phyloP scores from a whole-genome alignment of 2,329 filamentous ascomycete species.

The Penicillium sp. region DNA sequence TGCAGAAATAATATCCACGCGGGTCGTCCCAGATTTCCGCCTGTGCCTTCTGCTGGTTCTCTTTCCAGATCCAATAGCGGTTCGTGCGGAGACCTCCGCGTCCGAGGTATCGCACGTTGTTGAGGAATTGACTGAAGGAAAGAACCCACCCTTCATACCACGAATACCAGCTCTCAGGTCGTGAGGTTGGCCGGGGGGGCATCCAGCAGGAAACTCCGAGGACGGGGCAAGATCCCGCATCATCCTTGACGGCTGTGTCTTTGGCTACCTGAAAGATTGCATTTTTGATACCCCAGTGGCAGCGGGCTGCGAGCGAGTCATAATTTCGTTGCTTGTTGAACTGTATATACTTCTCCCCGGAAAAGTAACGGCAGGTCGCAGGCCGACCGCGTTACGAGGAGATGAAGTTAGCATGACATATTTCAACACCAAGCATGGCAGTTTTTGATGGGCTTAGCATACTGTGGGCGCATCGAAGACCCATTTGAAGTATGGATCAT shows the following conservation, averaged over 20 bases:
- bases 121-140: constrained; percentile 65
- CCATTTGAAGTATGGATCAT: constrained; percentile 71
- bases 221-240: constrained; percentile 49
- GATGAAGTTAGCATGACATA: constrained; percentile 21
- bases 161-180: constrained; percentile 64
- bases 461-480: constrained; percentile 65
- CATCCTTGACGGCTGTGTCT: constrained; percentile 46
- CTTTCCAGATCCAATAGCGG: constrained; percentile 77
- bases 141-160: constrained; percentile 68
- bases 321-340: constrained; percentile 65
- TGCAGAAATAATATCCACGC: constrained; percentile 76
- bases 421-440: not conserved
- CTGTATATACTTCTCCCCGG: constrained; percentile 40
- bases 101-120: constrained; percentile 67
- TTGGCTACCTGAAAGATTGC: constrained; percentile 74
- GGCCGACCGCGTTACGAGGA: constrained; percentile 24
- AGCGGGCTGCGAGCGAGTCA: constrained; percentile 66
- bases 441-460: constrained; percentile 23
- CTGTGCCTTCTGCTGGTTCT: constrained; percentile 67
- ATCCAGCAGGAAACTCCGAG: constrained; percentile 79
- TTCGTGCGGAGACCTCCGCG: constrained; percentile 68
- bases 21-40: constrained; percentile 67
- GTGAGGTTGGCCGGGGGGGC: constrained; percentile 55
- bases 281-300: constrained; percentile 73
- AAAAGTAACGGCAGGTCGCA: constrained; percentile 6